Percentiles rank a stretch among this genome's conserved stretches.
phyloP scores from a whole-genome alignment of 1,284 basidiomycete species.

The Golubevia pallescens region DNA sequence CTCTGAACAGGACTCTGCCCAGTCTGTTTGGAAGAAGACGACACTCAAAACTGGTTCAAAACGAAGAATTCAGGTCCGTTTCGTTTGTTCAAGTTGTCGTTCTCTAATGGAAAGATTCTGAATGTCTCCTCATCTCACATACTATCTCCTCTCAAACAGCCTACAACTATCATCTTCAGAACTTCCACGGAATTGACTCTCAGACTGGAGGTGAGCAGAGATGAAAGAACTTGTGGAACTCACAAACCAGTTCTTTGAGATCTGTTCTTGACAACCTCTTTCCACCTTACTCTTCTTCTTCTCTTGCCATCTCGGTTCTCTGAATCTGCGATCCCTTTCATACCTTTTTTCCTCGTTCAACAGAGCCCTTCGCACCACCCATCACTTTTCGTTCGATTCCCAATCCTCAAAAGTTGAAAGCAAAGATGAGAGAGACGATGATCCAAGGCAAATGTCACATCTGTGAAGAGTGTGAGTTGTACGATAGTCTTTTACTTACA shows the following conservation, averaged over 20 bases:
- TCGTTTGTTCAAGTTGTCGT: neutral
- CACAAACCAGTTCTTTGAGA: too few species aligned
- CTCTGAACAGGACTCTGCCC: slow-evolving; percentile 23
- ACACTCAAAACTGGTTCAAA: slow-evolving; percentile 20
- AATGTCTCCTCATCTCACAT: neutral
- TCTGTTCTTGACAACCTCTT: too few species aligned
- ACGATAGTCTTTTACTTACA: neutral
- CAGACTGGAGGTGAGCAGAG: slow-evolving; percentile 9
- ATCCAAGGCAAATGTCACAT: slow-evolving; percentile 15
- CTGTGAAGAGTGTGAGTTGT: slow-evolving; percentile 17
- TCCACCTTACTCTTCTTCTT: too few species aligned
- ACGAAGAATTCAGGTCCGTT: slow-evolving; percentile 35
- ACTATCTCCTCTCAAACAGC: slow-evolving; percentile 12
- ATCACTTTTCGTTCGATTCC: slow-evolving; percentile 15
- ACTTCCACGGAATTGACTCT: slow-evolving; percentile 32
- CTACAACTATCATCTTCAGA: slow-evolving; percentile 45
- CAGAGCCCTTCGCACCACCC: slow-evolving; percentile 30
- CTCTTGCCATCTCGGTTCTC: too few species aligned
- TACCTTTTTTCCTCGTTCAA: too few species aligned
- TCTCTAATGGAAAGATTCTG: too few species aligned
- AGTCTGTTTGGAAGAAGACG: slow-evolving; percentile 39
- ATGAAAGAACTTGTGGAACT: too few species aligned
- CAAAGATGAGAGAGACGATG: slow-evolving; percentile 1
- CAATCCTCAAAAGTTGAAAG: neutral
- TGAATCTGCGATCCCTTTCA: too few species aligned